These are phyloP conservation scores for Antitrichia curtipendula DNA, from an alignment of 225 moss, liverwort and hornwort species.

Conservation along the genomic window DNA sequence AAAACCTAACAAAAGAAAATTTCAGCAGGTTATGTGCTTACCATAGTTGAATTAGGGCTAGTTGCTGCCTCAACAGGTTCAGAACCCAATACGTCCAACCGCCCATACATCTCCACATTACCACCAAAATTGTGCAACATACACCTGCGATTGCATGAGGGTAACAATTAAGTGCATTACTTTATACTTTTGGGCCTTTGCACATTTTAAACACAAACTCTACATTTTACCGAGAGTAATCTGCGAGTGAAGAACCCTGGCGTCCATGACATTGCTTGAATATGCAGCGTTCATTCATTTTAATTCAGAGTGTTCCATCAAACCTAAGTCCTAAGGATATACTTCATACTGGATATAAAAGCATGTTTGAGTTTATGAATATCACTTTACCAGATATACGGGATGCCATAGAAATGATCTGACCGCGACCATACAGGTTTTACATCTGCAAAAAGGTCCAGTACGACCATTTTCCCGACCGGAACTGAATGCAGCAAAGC, in stretches of 20 bases:
- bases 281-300: neutral
- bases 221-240: neutral
- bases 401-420: slow-evolving; percentile 80
- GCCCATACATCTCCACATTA: slow-evolving; percentile 91
- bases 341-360: neutral
- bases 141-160: slow-evolving; percentile 44
- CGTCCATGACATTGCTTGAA: neutral
- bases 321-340: neutral
- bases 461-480: slow-evolving; percentile 75
- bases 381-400: slow-evolving; percentile 75
- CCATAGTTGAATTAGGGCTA: slow-evolving; percentile 79
- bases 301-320: neutral
- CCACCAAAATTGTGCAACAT: slow-evolving; percentile 96
- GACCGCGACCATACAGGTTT: slow-evolving; percentile 76
- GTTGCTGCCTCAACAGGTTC: slow-evolving; percentile 61
- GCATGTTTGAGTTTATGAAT: neutral
- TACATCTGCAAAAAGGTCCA: slow-evolving; percentile 89
- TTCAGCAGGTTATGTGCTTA: neutral
- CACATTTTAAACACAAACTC: neutral
- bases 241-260: neutral
- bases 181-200: neutral
- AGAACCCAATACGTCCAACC: slow-evolving; percentile 51
- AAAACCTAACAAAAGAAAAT: too few species aligned
- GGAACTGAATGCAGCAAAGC: slow-evolving; percentile 85
- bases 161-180: neutral